phyloP scores from a whole-genome alignment of 1,284 basidiomycete species.

The Trichosporon faecale region DNA sequence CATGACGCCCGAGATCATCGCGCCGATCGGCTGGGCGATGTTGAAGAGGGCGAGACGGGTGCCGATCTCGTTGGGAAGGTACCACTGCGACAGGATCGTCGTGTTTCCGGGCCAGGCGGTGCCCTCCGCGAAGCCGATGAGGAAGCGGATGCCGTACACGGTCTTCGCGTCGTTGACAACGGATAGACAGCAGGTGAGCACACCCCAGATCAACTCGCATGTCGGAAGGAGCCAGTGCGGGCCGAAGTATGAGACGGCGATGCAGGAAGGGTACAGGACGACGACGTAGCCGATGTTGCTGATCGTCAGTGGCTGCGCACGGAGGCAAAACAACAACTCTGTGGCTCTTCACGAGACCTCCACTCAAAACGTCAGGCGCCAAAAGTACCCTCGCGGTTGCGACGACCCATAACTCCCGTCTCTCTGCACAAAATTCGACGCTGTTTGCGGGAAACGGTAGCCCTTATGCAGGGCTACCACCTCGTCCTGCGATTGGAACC shows the following conservation, averaged over 20 bases:
- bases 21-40: constrained; percentile 25
- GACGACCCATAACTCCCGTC: too few species aligned
- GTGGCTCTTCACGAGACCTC: too few species aligned
- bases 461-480: too few species aligned
- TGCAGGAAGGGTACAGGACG: constrained; percentile 15
- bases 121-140: constrained; percentile 30
- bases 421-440: too few species aligned
- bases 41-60: constrained; percentile 30
- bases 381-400: too few species aligned
- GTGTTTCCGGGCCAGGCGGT: constrained; percentile 20
- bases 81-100: constrained; percentile 24
- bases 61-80: constrained; percentile 30
- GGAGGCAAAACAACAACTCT: too few species aligned
- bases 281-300: constrained; percentile 21
- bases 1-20: constrained; percentile 28
- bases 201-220: constrained; percentile 20
- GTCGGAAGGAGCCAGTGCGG: constrained; percentile 18
- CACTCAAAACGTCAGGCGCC: too few species aligned
- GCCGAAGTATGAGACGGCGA: constrained; percentile 17
- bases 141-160: constrained; percentile 24
- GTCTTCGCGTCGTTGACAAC: constrained; percentile 8
- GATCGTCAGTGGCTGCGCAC: neutral
- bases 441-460: too few species aligned
- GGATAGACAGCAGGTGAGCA: constrained; percentile 20
- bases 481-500: too few species aligned